phyloP scores from a whole-genome alignment of 495 filamentous ascomycete genomes.

The Podospora pseudoanserina region DNA sequence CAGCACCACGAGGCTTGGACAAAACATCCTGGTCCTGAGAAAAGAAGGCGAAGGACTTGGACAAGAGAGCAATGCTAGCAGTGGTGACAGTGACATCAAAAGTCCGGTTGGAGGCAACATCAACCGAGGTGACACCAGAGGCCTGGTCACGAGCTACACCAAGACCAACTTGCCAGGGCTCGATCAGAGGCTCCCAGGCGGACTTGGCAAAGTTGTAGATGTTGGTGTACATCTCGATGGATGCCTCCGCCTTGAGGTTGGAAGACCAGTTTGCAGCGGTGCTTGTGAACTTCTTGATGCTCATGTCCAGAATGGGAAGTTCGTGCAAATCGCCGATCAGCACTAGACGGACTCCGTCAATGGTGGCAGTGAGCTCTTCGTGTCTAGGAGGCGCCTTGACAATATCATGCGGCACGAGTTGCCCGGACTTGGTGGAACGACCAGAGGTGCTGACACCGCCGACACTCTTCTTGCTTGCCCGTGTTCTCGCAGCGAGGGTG shows the following conservation, averaged over 20 bases:
- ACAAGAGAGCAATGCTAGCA: constrained; percentile 86
- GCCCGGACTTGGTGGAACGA: constrained; percentile 14
- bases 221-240: constrained; percentile 88
- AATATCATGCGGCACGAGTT: constrained; percentile 31
- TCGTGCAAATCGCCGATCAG: constrained; percentile 95
- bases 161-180: constrained; percentile 93
- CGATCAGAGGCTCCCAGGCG: constrained; percentile 93
- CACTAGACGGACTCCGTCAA: constrained; percentile 88
- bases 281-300: constrained; percentile 82
- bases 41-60: constrained; percentile 89
- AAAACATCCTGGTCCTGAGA: constrained; percentile 87
- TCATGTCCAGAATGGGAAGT: constrained; percentile 88
- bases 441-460: constrained; percentile 5
- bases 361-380: constrained; percentile 77
- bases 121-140: constrained; percentile 73
- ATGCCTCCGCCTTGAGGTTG: constrained; percentile 80
- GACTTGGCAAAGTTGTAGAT: constrained; percentile 99
- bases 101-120: constrained; percentile 80
- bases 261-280: constrained; percentile 87
- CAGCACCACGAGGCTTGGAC: constrained; percentile 84
- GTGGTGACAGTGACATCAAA: constrained; percentile 92
- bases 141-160: constrained; percentile 76
- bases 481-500: constrained; percentile 47
- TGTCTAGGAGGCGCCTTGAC: constrained; percentile 41
- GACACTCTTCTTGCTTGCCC: constrained; percentile 25